A percentile compares a stretch with the other conserved stretches of the same genome.
These are phyloP conservation scores for Rhizopus stolonifer DNA, from an alignment of 371 early-diverging fungal genomes.

Conservation along the genomic window DNA sequence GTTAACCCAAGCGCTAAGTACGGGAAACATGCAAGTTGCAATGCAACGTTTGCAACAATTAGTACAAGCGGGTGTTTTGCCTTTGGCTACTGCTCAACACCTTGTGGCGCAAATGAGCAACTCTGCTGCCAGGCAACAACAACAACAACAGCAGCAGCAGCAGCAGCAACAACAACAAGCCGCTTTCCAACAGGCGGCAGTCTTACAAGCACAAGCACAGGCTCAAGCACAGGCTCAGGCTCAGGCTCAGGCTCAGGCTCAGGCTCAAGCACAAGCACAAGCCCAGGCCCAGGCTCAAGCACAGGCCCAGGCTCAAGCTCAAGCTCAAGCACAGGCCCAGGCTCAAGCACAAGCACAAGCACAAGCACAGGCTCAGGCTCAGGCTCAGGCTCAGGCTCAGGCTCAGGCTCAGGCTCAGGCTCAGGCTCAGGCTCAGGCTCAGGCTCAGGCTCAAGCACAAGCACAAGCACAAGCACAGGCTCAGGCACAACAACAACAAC, in stretches of 20 bases:
- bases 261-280: constrained; percentile 13
- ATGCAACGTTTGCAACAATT: constrained; percentile 38
- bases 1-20: constrained; percentile 21
- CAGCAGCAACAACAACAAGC: constrained; percentile 25
- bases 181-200: constrained; percentile 15
- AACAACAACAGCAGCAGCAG: constrained; percentile 14
- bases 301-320: not conserved
- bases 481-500: constrained; percentile 13
- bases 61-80: constrained; percentile 25
- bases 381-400: constrained; percentile 17
- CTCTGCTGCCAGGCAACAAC: constrained; percentile 24
- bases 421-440: constrained; percentile 15
- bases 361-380: constrained; percentile 12
- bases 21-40: constrained; percentile 23
- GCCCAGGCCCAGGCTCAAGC: constrained; percentile 12
- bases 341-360: not conserved
- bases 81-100: constrained; percentile 34
- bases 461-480: constrained; percentile 2
- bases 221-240: not conserved
- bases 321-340: no score
- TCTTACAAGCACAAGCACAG: constrained; percentile 10
- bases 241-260: constrained; percentile 6
- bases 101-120: constrained; percentile 29
- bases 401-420: not conserved
- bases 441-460: constrained; percentile 22